Conservation (phyloP, 805 yeast species). For the Lipomyces mesembrius region DNA sequence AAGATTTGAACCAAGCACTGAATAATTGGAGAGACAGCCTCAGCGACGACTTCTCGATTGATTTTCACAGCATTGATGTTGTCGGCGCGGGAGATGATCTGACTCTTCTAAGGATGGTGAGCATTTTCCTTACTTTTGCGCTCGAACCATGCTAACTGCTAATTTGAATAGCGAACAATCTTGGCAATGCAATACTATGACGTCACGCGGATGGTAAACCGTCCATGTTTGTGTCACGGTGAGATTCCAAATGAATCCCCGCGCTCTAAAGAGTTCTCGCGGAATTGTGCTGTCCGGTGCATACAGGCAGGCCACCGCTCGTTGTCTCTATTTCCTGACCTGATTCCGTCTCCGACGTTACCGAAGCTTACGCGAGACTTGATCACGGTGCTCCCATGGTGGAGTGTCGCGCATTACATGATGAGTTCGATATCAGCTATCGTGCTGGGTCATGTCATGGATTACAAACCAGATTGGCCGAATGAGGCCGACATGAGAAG, state of each 20-base stretch:
- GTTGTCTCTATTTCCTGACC: slow-evolving; percentile 15
- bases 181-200: slow-evolving; percentile 20
- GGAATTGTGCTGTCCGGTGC: slow-evolving; percentile 15
- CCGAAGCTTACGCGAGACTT: slow-evolving; percentile 4
- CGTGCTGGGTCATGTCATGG: slow-evolving; percentile 23
- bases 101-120: slow-evolving; percentile 21
- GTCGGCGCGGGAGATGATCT: slow-evolving; percentile 11
- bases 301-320: slow-evolving; percentile 29
- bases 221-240: slow-evolving; percentile 25
- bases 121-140: neutral
- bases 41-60: slow-evolving; percentile 10
- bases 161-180: slow-evolving; percentile 12
- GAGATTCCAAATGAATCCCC: slow-evolving; percentile 27
- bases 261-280: slow-evolving; percentile 16
- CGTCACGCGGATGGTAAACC: slow-evolving; percentile 23
- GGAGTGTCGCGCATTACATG: slow-evolving; percentile 19
- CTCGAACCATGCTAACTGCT: neutral
- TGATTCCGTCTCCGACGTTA: neutral
- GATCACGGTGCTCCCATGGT: slow-evolving; percentile 24
- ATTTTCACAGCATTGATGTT: neutral
- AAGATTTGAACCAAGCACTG: slow-evolving; percentile 14
- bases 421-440: slow-evolving; percentile 30
- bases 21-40: slow-evolving; percentile 21
- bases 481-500: slow-evolving; percentile 9
- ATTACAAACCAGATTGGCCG: slow-evolving; percentile 7